A percentile compares a stretch with the other conserved stretches of the same genome.
These are phyloP conservation scores for Dalbergia oliveri DNA, from an alignment of 306 rosid genomes.

Conservation along the genomic window DNA sequence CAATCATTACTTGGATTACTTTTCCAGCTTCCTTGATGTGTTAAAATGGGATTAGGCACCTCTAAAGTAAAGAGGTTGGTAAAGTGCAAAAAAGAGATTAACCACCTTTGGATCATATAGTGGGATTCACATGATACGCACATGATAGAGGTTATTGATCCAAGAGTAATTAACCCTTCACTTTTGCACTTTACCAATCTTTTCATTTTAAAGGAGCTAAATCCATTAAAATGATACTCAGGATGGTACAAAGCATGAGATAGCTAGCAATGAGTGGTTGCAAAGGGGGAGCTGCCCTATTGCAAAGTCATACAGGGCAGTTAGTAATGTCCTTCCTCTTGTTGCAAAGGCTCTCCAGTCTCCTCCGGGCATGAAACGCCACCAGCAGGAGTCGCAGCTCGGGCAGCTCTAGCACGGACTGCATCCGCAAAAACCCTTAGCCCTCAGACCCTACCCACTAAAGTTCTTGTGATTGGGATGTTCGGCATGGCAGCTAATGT, in stretches of 20 bases:
- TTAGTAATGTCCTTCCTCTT: slow-evolving; percentile 78
- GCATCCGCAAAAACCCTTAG: slow-evolving; percentile 82
- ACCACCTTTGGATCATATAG: too few species aligned
- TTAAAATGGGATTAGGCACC: too few species aligned
- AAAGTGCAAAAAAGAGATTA: too few species aligned
- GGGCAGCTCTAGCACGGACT: slow-evolving; percentile 77
- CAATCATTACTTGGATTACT: slow-evolving; percentile 25
- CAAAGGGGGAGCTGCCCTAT: slow-evolving; percentile 78
- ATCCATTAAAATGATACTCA: slow-evolving; percentile 47
- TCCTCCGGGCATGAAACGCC: slow-evolving; percentile 74
- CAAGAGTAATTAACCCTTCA: too few species aligned
- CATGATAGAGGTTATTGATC: too few species aligned
- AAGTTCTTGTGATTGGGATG: slow-evolving; percentile 77
- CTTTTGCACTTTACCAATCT: too few species aligned
- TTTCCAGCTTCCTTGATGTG: slow-evolving; percentile 35
- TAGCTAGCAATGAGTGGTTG: slow-evolving; percentile 76
- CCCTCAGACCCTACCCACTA: slow-evolving; percentile 75
- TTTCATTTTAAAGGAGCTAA: too few species aligned
- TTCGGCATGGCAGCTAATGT: slow-evolving; percentile 86
- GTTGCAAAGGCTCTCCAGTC: slow-evolving; percentile 81
- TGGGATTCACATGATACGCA: too few species aligned
- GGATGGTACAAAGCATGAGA: slow-evolving; percentile 79
- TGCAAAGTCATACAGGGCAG: slow-evolving; percentile 81
- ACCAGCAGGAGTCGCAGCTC: too few species aligned
- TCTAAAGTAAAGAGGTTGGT: too few species aligned